phyloP scores from a whole-genome alignment of 2,329 filamentous ascomycete genomes.

The Pseudonectria buxi region DNA sequence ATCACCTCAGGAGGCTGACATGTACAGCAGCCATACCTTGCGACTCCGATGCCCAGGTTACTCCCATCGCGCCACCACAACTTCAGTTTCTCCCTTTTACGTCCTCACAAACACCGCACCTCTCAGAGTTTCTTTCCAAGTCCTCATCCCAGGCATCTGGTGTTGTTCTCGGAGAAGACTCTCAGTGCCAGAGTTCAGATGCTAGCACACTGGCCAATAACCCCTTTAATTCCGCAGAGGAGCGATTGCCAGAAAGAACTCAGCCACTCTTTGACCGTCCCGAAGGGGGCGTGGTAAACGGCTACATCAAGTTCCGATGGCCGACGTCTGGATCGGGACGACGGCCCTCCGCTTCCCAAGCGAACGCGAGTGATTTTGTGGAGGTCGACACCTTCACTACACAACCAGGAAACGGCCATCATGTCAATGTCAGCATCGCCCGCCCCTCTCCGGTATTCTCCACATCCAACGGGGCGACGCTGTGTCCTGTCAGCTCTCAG shows the following conservation, averaged over 20 bases:
- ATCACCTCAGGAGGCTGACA: too few relatives aligned
- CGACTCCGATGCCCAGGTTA: too few relatives aligned
- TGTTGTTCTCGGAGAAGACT: constrained; percentile 4
- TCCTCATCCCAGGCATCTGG: background rate
- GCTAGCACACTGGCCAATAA: constrained; percentile 15
- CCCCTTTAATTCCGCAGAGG: constrained; percentile 27
- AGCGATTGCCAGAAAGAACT: constrained; percentile 18
- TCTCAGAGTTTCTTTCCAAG: too few relatives aligned
- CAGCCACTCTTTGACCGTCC: constrained; percentile 24
- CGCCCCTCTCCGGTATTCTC: constrained; percentile 5
- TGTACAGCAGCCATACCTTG: too few relatives aligned
- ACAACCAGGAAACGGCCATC: background rate
- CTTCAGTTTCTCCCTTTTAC: too few relatives aligned
- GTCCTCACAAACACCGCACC: too few relatives aligned
- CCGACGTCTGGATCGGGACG: constrained; percentile 15
- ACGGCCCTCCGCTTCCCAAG: constrained; percentile 8
- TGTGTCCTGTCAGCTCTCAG: constrained; percentile 8
- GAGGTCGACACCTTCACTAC: constrained; percentile 2
- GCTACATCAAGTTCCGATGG: constrained; percentile 34
- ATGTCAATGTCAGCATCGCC: constrained; percentile 3
- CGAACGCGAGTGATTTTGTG: constrained; percentile 5
- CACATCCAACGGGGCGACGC: background rate
- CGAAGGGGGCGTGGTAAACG: constrained; percentile 28
- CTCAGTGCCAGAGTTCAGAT: constrained; percentile 5
- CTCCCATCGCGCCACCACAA: too few relatives aligned